These are phyloP conservation scores for Protomyces macrosporus DNA, from an alignment of 1,139 yeast species.

Conservation along the genomic window DNA sequence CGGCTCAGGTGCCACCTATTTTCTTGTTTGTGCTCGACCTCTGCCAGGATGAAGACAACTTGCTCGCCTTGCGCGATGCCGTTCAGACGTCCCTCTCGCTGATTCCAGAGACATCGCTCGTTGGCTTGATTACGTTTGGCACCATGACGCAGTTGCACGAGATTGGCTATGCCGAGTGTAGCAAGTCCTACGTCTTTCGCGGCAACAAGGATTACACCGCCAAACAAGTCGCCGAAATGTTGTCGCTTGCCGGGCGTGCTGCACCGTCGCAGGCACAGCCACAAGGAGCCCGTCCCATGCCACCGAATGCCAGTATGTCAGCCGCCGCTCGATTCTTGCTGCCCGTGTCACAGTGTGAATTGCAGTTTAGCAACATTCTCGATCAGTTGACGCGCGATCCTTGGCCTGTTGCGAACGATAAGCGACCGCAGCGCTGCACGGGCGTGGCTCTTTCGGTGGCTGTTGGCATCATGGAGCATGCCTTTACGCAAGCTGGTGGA, in stretches of 20 bases:
- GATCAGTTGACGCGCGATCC: constrained; percentile 79
- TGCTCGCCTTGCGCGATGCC: constrained; percentile 82
- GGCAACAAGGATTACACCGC: constrained; percentile 85
- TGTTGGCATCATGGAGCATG: constrained; percentile 69
- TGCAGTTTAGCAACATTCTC: constrained; percentile 72
- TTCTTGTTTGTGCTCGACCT: constrained; percentile 85
- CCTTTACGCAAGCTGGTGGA: constrained; percentile 87
- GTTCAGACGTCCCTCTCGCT: constrained; percentile 72
- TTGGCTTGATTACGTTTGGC: constrained; percentile 89
- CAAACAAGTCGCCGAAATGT: constrained; percentile 69
- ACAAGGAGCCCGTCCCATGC: constrained; percentile 37
- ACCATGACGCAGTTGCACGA: constrained; percentile 86
- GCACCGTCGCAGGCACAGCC: constrained; percentile 41
- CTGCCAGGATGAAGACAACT: constrained; percentile 91
- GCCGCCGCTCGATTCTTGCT: constrained; percentile 71
- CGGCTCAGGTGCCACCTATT: constrained; percentile 87
- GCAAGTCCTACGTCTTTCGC: constrained; percentile 80
- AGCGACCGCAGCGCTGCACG: constrained; percentile 85
- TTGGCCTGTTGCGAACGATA: constrained; percentile 86
- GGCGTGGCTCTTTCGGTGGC: constrained; percentile 92
- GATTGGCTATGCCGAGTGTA: constrained; percentile 69
- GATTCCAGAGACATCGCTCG: constrained; percentile 87
- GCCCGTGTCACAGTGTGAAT: constrained; percentile 82
- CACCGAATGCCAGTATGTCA: constrained; percentile 31
- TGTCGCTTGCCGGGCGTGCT: constrained; percentile 46